phyloP scores from a whole-genome alignment of 352 stramenopile genomes.

The Peronosclerospora sorghi region DNA sequence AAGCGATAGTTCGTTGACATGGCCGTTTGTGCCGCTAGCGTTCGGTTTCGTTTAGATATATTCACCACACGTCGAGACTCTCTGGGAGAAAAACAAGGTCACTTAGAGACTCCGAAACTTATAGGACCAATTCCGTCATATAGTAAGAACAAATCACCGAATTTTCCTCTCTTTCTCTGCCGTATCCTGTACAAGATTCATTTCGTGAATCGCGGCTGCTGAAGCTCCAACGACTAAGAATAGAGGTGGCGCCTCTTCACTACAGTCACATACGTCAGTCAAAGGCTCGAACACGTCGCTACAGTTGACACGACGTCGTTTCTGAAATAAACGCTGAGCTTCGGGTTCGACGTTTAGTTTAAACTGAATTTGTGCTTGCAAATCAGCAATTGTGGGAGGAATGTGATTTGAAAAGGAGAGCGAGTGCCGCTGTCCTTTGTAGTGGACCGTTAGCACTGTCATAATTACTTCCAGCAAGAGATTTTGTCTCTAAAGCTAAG shows the following conservation, averaged over 20 bases:
- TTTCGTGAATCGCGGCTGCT: conserved; percentile 29
- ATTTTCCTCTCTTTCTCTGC: conserved; percentile 31
- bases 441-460: conserved; percentile 31
- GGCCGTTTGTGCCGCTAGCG: conserved; percentile 23
- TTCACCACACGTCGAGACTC: conserved; percentile 43
- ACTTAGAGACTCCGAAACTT: too few relatives aligned
- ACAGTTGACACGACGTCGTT: conserved; percentile 35
- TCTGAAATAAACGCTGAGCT: conserved; percentile 48
- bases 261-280: conserved; percentile 20
- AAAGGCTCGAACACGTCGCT: conserved; percentile 9
- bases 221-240: conserved; percentile 43
- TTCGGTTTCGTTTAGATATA: conserved; percentile 41
- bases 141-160: conserved; percentile 31
- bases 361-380: conserved; percentile 34
- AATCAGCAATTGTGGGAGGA: conserved; percentile 20
- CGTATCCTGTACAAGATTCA: conserved; percentile 33
- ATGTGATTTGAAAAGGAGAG: conserved; percentile 15
- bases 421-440: conserved; percentile 27
- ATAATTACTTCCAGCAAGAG: too few relatives aligned
- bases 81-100: too few relatives aligned
- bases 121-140: too few relatives aligned
- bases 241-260: conserved; percentile 10
- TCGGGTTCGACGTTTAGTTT: conserved; percentile 21
- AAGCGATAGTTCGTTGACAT: conserved; percentile 49
- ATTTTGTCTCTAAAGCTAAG: too few relatives aligned